Evolutionary conservation across 202 grass and related monocot genomes (phyloP), one percentile per base, ranked within the genome.

Genomic region (Carex arenaria): DNA sequence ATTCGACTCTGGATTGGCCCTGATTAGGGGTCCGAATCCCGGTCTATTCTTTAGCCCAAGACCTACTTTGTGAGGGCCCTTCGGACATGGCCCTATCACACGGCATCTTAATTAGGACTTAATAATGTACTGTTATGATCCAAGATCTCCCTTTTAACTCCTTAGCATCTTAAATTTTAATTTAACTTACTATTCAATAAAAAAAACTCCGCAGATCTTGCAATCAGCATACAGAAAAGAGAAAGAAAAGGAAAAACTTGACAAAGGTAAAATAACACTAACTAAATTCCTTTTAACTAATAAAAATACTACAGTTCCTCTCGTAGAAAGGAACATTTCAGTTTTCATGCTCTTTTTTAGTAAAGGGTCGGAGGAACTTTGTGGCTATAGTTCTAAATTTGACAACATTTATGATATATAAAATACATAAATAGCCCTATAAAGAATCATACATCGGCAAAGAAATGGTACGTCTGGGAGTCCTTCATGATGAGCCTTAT

Each of bases 381-480:
- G 72, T 57, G 72, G 72, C 51, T 57, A 28, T 19, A 34, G 28
- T 36, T 77, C 17, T 32, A 77, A 76, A 53, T 77, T 34, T 32
- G 12, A 57, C 13, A 57, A n/a, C 72, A 57, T 34, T 18, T 28
- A 76, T 34, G 23, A 32, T 56, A 34, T 56, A 34, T 30, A 31
- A 56, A 76, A 57, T 18, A 15, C 52, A 77, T 57, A 34, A 77
- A 57, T 55, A 77, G 7, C 52, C 28, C 22, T 13, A 18, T 34
- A 57, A 77, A 77, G 28, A 77, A 77, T 94, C 82, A 97, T 43
- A 97, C n/a, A 83, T 98, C 92, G 31, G 95, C 95, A 43, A 98
- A 98, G 19, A 98, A 63, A 80, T 98, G 90, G 83, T 98, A 98
- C 23, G 95, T 93, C 20, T 90, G 90, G 36, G 90, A 98, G 82